Conservation (phyloP, 805 yeast genomes). For the Metschnikowia aberdeeniae region DNA sequence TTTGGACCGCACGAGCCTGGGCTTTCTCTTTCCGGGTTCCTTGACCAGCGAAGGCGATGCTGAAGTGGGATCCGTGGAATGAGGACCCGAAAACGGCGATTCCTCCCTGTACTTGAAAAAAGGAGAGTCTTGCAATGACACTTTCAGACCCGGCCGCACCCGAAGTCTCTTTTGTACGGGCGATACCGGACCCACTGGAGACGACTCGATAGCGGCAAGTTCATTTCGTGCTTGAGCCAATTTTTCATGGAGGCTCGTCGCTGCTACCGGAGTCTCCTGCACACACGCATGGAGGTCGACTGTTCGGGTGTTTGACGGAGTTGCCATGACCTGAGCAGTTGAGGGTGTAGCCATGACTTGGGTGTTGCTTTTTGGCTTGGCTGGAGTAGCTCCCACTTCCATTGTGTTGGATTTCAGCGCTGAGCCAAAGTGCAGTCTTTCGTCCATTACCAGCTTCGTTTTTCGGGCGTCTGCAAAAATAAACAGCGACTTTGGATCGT, state of each 20-base stretch:
- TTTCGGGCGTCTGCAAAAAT: slow-evolving; percentile 27
- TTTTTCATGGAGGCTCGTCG: background rate
- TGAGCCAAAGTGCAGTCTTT: background rate
- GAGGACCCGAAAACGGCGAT: slow-evolving; percentile 1
- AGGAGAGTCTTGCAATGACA: slow-evolving; percentile 34
- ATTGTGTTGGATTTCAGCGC: slow-evolving; percentile 21
- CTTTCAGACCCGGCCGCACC: slow-evolving; percentile 33
- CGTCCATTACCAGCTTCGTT: slow-evolving; percentile 18
- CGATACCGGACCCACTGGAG: slow-evolving; percentile 8
- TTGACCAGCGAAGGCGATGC: background rate
- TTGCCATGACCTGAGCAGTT: slow-evolving; percentile 13
- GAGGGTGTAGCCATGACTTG: background rate
- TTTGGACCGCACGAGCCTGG: too few species aligned
- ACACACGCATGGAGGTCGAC: slow-evolving; percentile 6
- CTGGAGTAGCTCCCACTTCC: slow-evolving; percentile 31
- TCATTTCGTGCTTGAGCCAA: background rate
- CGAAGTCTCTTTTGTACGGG: background rate
- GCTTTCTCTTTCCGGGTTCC: too few species aligned
- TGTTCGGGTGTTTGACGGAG: slow-evolving; percentile 12
- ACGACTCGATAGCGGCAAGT: slow-evolving; percentile 6
- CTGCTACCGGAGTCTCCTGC: slow-evolving; percentile 10
- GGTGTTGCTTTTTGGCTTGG: slow-evolving; percentile 6
- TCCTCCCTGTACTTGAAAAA: slow-evolving; percentile 20
- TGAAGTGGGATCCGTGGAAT: background rate
- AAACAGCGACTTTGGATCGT: slow-evolving; percentile 12